Percentiles rank a stretch among this genome's conserved stretches.
Conservation (phyloP, 1,139 yeast genomes). For the Petasospora fabianii region DNA sequence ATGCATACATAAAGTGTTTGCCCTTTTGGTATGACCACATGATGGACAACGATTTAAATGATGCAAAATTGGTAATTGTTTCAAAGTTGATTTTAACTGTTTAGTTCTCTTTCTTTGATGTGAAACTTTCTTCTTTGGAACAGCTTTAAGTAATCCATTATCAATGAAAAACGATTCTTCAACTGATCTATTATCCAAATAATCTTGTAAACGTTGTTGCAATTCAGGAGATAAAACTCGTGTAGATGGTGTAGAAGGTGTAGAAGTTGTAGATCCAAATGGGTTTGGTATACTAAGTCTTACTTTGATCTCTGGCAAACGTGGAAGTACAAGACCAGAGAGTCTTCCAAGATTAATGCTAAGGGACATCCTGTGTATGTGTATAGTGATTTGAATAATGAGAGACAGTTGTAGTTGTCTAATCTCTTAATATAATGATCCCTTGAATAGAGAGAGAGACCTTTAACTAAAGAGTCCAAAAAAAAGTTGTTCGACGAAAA, state of each 20-base stretch:
- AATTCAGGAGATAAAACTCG: constrained; percentile 18
- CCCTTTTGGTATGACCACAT: constrained; percentile 88
- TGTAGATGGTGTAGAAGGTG: constrained; percentile 8
- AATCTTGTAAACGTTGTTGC: constrained; percentile 25
- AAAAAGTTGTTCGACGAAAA: too few species aligned
- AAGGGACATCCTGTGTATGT: constrained; percentile 16
- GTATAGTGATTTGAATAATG: too few species aligned
- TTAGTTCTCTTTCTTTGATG: constrained; percentile 81
- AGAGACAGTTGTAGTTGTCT: too few species aligned
- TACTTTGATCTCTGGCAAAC: constrained; percentile 24
- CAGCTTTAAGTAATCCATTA: constrained; percentile 76
- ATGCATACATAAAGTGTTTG: constrained; percentile 89
- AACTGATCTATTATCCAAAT: constrained; percentile 19
- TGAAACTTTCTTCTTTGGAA: constrained; percentile 90
- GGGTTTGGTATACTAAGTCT: constrained; percentile 24
- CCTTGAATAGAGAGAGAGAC: too few species aligned
- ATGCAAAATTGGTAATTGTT: constrained; percentile 71
- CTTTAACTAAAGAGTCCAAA: too few species aligned
- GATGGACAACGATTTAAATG: constrained; percentile 90
- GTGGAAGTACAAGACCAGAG: constrained; percentile 18
- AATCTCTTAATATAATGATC: too few species aligned
- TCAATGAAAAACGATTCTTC: constrained; percentile 35
- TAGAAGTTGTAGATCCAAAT: constrained; percentile 8
- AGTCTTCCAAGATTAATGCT: constrained; percentile 19
- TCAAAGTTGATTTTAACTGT: constrained; percentile 77